Base-by-base conservation (phyloP, 306 rosid genomes). In the Vachellia pachyceras region DNA sequence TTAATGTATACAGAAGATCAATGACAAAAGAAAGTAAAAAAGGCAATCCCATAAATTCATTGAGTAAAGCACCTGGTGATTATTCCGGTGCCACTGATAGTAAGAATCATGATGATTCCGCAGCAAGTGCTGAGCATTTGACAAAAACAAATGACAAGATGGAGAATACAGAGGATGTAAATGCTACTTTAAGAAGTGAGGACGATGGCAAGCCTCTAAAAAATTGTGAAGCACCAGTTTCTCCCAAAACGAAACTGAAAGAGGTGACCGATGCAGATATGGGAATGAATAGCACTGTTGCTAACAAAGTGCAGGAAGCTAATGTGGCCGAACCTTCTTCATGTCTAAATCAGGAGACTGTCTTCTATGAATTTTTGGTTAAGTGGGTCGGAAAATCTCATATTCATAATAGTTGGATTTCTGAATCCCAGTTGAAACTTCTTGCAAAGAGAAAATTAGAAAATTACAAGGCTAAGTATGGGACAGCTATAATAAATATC, bases 351-450 rank as follows among this genome's bases (percentile, higher is more conserved):
- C 81, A 83, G 78, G 91, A 85, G 82, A 77, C 60, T 49, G 75
- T 87, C 71, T 77, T 68, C 54, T 90, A 80, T 87, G 99, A 93
- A 54, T 92, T 89, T 84, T 85, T 93, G 79, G 94, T 96, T 41
- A 96, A 96, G 88, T 96, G 99, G 99, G 97, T 85, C 23, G 99
- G 99, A 80, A 93, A 89, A 82, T 96, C 99, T 74, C 86, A 96
- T 88, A 80, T 96, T 85, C 99, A 96, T 82, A 94, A 92, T 83
- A 86, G 90, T 70, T 96, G 99, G 99, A 87, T 96, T 70, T 83
- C 99, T 71, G 99, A 96, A 85, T 92, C 97, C 82, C 97, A 87
- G 78, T 84, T 96, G 77, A 96, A 96, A 91, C 87, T 57, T 76
- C 85, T 92, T 88, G 99, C 99, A 5, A 96, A 94, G 94, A 90